Evolutionary conservation across 2,329 filamentous ascomycete genomes (phyloP).

Genomic region (Cercospora brassicicola): DNA sequence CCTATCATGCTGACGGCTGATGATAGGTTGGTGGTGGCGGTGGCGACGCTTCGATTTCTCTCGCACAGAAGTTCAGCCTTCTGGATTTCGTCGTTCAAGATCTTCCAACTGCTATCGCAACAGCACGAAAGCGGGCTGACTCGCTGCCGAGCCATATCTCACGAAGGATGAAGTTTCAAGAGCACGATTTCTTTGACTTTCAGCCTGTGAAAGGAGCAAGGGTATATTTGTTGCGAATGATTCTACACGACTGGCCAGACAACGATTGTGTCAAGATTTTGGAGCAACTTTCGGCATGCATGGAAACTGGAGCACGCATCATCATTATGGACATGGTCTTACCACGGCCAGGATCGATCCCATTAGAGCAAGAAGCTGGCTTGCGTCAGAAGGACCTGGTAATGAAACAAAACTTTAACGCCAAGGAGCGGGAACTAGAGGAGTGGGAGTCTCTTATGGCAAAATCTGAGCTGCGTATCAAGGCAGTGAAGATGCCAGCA

Average conservation of each 20-base stretch:
- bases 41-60: conserved; percentile 25
- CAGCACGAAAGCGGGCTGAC: neutral
- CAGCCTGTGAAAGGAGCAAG: conserved; percentile 13
- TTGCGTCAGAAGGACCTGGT: conserved; percentile 3
- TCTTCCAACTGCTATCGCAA: conserved; percentile 18
- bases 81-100: conserved; percentile 25
- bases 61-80: conserved; percentile 20
- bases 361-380: neutral
- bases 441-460: conserved; percentile 12
- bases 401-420: conserved; percentile 12
- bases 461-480: neutral
- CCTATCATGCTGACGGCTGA: no score
- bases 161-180: conserved; percentile 9
- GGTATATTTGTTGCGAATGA: conserved; percentile 11
- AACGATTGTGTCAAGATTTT: conserved; percentile 19
- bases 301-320: neutral
- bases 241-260: conserved; percentile 21
- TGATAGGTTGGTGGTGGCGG: conserved; percentile 27
- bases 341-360: neutral
- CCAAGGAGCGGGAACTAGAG: conserved; percentile 3
- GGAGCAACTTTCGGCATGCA: neutral
- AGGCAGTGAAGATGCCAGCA: neutral
- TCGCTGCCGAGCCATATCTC: neutral
- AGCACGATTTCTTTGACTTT: conserved; percentile 17
- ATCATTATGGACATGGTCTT: conserved; percentile 5